Conservation (phyloP, 306 rosid species). For the Glycine tomentella region DNA sequence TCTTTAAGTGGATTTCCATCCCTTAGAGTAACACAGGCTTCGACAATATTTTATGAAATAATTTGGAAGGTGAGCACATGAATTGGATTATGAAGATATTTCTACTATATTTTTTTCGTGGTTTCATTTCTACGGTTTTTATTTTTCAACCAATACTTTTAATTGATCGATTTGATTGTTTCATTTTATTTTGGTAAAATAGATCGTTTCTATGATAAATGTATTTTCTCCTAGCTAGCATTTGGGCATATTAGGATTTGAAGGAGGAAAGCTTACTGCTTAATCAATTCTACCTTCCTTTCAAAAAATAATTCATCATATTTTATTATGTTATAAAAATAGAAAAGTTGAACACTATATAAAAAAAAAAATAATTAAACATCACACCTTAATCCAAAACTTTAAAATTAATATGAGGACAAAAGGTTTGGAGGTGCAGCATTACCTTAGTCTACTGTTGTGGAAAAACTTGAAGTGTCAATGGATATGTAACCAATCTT, state of each 20-base stretch:
- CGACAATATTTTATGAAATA: slow-evolving; percentile 44
- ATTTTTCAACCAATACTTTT: background rate
- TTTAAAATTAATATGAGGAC: background rate
- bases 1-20: slow-evolving; percentile 52
- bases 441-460: background rate
- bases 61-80: slow-evolving; percentile 62
- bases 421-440: background rate
- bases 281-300: background rate
- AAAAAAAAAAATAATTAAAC: too few relatives aligned
- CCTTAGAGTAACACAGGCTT: slow-evolving; percentile 42
- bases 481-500: too few relatives aligned
- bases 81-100: slow-evolving; percentile 26
- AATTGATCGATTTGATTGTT: background rate
- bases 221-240: background rate
- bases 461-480: too few relatives aligned
- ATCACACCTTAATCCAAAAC: too few relatives aligned
- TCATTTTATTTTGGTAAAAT: background rate
- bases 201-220: background rate
- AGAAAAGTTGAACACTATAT: too few relatives aligned
- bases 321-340: too few relatives aligned
- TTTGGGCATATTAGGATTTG: background rate
- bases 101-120: background rate
- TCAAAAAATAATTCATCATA: too few relatives aligned
- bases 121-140: background rate
- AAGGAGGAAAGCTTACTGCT: background rate